Conservation (phyloP, 78 protist genomes). For the Mantamonas sphyraenae region DNA sequence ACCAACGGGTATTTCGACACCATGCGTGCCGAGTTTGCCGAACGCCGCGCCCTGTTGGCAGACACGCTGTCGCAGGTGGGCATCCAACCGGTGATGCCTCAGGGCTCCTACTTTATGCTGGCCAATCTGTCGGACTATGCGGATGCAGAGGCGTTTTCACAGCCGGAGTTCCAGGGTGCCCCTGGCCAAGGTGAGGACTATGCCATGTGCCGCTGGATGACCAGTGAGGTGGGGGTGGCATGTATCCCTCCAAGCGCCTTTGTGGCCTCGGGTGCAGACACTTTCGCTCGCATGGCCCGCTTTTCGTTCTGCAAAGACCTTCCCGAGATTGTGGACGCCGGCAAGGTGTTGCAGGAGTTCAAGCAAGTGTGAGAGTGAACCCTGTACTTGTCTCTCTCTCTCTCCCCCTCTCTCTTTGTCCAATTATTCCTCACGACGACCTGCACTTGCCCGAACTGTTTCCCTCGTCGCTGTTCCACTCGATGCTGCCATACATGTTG, state of each 20-base stretch:
- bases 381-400: too few species aligned
- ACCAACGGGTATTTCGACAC: conserved; percentile 1
- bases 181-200: conserved; percentile 5
- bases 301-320: conserved; percentile 47
- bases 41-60: conserved; percentile 25
- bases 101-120: conserved; percentile 50
- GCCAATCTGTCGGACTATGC: conserved; percentile 24
- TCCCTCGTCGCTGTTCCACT: too few species aligned
- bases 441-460: too few species aligned
- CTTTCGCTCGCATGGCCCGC: conserved; percentile 9
- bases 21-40: conserved; percentile 4
- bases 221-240: conserved; percentile 59
- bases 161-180: neutral
- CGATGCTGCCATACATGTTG: too few species aligned
- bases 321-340: too few species aligned
- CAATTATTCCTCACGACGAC: too few species aligned
- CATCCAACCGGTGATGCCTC: conserved; percentile 33
- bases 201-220: conserved; percentile 53
- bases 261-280: conserved; percentile 6
- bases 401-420: too few species aligned
- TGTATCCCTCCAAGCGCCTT: conserved; percentile 69
- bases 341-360: too few species aligned
- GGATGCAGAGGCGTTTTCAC: neutral
- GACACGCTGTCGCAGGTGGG: conserved; percentile 26
- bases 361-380: too few species aligned